phyloP scores from a whole-genome alignment of 169 alveolate species.

The Eimeria acervulina region DNA sequence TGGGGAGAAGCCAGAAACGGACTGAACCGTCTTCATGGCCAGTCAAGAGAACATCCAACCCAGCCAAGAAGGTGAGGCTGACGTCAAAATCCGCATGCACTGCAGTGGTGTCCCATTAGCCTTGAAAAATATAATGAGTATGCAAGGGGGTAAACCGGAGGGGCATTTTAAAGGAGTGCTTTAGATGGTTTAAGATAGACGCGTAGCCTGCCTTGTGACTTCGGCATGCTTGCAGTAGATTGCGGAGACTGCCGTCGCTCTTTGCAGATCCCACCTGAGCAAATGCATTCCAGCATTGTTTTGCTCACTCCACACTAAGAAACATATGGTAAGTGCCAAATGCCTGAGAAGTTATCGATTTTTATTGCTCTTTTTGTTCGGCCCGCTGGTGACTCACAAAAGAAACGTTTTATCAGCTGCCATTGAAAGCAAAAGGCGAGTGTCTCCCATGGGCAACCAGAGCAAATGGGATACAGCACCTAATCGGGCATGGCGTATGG shows the following conservation, averaged over 20 bases:
- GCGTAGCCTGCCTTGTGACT: constrained; percentile 62
- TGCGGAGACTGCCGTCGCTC: constrained; percentile 36
- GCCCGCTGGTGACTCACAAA: constrained; percentile 17
- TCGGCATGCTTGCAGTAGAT: constrained; percentile 66
- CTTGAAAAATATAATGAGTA: not conserved
- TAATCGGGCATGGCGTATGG: not conserved
- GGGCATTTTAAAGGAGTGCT: not conserved
- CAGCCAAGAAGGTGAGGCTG: constrained; percentile 54
- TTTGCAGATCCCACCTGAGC: constrained; percentile 67
- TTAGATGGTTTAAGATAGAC: not conserved
- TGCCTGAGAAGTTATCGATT: not conserved
- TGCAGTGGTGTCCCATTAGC: not conserved
- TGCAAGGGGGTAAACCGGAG: not conserved
- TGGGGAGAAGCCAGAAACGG: constrained; percentile 64
- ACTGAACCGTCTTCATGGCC: constrained; percentile 78
- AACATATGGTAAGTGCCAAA: not conserved
- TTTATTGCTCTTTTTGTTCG: not conserved
- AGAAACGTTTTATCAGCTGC: constrained; percentile 69
- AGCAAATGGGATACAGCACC: constrained; percentile 62
- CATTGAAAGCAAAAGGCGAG: constrained; percentile 47
- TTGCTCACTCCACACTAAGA: not conserved
- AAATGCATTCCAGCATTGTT: not conserved
- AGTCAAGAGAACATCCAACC: constrained; percentile 58
- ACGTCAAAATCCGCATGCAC: not conserved
- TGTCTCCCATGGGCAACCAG: constrained; percentile 36